Base-by-base conservation (phyloP, 2,329 filamentous ascomycete species). In the Ramularia endophylla region DNA sequence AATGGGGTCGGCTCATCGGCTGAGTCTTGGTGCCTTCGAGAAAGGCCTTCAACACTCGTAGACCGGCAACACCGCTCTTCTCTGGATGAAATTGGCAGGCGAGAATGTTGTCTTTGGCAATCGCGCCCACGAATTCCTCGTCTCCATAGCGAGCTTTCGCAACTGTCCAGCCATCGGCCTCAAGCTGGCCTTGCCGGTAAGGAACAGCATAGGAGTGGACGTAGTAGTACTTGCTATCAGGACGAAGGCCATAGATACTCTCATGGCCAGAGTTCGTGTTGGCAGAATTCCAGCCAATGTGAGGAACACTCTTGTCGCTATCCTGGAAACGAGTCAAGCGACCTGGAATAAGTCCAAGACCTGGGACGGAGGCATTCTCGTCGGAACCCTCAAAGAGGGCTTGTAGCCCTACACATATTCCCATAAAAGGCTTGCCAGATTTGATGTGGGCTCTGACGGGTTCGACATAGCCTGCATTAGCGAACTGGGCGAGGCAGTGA, bases 271-370 rank as follows among this genome's bases (percentile, higher is more conserved):
- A 55, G 48, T 66, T 62, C 1, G 82, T 80, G 55, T 81, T 82
- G 32, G 94, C 92, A 54, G 82, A 88, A 67, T 98, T 98, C 92
- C 92, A 98, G 41, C 92, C 92, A 64, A 98, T 98, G 68, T 98
- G 94, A 28, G 92, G 92, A n/a, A 98, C 94, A 27, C 88, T 82
- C 69, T 97, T 97, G 56, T 77, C 70, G 22, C 66, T 64, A 61
- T 86, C 80, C 60, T 87, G 71, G 68, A 98, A 98, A 46, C 82
- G 81, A 59, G 78, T 73, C 50, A 98, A 75, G 8, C 68, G 70
- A 28, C 77, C 78, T 32, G 82, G 80, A 47, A 97, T 80, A 19
- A 94, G 33, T 4, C 83, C 84, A 35, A 98, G 70, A 1, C 92
- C 92, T 2, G 80, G 67, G 11, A 87, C 80, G 13, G 72, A 65